phyloP scores from a whole-genome alignment of 257 asterid genomes.

The Solanum paucissectum region DNA sequence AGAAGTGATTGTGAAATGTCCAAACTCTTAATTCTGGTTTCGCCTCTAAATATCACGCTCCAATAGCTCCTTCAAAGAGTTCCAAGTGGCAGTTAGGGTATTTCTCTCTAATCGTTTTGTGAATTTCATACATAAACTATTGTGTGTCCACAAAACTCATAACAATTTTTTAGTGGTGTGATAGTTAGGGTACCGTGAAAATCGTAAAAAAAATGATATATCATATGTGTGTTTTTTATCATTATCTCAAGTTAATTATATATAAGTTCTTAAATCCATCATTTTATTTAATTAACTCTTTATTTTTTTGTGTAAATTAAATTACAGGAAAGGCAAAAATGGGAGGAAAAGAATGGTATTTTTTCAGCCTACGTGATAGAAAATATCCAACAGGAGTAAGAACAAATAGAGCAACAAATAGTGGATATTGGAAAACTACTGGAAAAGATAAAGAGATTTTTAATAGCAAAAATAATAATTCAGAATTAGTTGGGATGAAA shows the following conservation, averaged over 20 bases:
- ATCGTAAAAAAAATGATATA: not conserved
- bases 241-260: not conserved
- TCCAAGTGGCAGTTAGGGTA: no score
- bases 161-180: not conserved
- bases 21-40: not conserved
- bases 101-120: no score
- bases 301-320: not conserved
- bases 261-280: not conserved
- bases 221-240: not conserved
- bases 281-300: not conserved
- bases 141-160: not conserved
- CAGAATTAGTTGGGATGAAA: slow-evolving; percentile 85
- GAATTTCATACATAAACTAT: not conserved
- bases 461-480: slow-evolving; percentile 44
- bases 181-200: not conserved
- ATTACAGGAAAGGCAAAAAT: slow-evolving; percentile 72
- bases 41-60: not conserved
- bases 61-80: not conserved
- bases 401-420: slow-evolving; percentile 86
- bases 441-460: slow-evolving; percentile 90
- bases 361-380: slow-evolving; percentile 86
- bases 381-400: slow-evolving; percentile 92
- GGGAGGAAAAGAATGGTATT: slow-evolving; percentile 95
- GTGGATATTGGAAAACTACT: slow-evolving; percentile 91
- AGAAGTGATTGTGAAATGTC: not conserved